These are phyloP conservation scores for Globisporangium acanthophoron DNA, from an alignment of 352 stramenopile species.

Conservation along the genomic window DNA sequence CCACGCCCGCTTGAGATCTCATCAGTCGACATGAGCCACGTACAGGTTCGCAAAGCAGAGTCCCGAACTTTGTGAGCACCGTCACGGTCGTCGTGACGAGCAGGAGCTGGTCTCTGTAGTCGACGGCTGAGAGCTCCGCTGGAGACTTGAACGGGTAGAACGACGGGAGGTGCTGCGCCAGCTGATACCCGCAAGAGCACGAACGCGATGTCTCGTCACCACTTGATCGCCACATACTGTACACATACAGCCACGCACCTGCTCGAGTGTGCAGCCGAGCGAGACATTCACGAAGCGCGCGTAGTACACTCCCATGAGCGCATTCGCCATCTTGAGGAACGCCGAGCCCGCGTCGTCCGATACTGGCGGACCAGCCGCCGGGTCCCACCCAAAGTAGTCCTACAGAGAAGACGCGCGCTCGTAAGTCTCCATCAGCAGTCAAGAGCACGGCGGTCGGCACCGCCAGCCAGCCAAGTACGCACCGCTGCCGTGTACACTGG, in stretches of 20 bases:
- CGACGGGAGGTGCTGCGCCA: constrained; percentile 62
- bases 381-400: constrained; percentile 85
- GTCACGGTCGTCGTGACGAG: constrained; percentile 84
- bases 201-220: not conserved
- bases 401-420: constrained; percentile 14
- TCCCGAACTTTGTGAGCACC: constrained; percentile 81
- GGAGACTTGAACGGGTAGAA: constrained; percentile 86
- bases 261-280: constrained; percentile 56
- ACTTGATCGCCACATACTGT: not conserved
- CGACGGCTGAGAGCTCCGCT: constrained; percentile 43
- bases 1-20: too few relatives aligned
- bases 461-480: not conserved
- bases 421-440: not conserved
- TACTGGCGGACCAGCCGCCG: constrained; percentile 24
- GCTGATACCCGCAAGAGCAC: constrained; percentile 15
- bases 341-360: constrained; percentile 37
- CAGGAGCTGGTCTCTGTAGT: constrained; percentile 80
- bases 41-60: constrained; percentile 62
- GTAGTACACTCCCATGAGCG: constrained; percentile 66
- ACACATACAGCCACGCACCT: constrained; percentile 21
- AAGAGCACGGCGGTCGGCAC: not conserved
- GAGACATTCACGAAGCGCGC: constrained; percentile 50
- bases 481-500: constrained; percentile 47
- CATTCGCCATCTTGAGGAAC: constrained; percentile 57
- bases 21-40: not conserved